These are phyloP conservation scores for Penicillium concentricum DNA, from an alignment of 2,329 filamentous ascomycete species.

Conservation along the genomic window DNA sequence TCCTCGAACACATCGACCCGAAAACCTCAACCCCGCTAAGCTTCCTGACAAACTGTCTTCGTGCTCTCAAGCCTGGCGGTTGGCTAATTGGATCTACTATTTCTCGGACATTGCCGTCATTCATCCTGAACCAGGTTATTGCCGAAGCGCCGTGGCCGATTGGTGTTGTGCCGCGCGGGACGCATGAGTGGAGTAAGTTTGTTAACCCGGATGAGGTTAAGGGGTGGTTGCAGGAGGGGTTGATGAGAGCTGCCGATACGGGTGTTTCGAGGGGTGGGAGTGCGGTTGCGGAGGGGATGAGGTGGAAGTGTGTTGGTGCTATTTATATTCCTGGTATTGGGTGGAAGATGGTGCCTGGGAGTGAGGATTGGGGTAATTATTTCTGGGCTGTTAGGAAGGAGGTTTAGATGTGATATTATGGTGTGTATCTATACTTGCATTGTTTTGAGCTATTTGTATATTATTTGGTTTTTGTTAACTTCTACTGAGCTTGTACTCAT, in stretches of 20 bases:
- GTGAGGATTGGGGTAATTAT: constrained; percentile 90
- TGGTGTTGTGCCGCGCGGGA: constrained; percentile 84
- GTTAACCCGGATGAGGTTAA: constrained; percentile 74
- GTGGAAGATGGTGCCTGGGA: constrained; percentile 78
- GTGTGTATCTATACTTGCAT: neutral
- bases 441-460: neutral
- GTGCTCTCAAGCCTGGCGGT: constrained; percentile 80
- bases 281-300: constrained; percentile 34
- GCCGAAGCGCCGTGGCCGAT: constrained; percentile 72
- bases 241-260: constrained; percentile 52
- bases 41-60: constrained; percentile 55
- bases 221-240: constrained; percentile 41
- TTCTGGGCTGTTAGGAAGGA: constrained; percentile 80
- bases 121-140: constrained; percentile 86
- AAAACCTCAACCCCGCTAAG: constrained; percentile 71
- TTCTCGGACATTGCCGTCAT: constrained; percentile 82
- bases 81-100: constrained; percentile 95
- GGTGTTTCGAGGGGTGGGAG: constrained; percentile 24
- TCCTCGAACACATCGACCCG: constrained; percentile 84
- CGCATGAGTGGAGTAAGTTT: constrained; percentile 96
- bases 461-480: neutral
- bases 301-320: constrained; percentile 74
- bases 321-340: constrained; percentile 87
- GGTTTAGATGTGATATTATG: constrained; percentile 12
- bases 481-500: neutral